A percentile compares a stretch with the other conserved stretches of the same genome.
phyloP scores from a whole-genome alignment of 2,329 filamentous ascomycete genomes.

The Capronia epimyces region DNA sequence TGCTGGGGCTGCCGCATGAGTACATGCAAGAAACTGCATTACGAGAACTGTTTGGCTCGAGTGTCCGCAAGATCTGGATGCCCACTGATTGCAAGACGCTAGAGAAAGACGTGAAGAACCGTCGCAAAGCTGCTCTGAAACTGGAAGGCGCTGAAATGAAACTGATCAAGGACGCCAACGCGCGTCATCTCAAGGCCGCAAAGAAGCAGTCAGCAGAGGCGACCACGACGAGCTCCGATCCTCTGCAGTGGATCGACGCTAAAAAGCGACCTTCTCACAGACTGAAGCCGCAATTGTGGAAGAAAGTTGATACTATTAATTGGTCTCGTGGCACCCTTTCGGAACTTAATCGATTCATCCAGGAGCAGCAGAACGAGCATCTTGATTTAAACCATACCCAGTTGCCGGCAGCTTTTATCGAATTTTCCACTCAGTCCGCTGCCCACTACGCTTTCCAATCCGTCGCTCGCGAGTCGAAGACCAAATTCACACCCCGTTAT shows the following conservation, averaged over 20 bases:
- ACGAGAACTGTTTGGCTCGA: conserved; percentile 67
- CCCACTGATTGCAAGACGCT: conserved; percentile 70
- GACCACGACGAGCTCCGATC: conserved; percentile 42
- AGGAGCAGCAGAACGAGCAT: conserved; percentile 60
- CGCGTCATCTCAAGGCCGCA: conserved; percentile 55
- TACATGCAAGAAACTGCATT: conserved; percentile 71
- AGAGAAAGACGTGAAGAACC: conserved; percentile 69
- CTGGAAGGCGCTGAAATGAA: conserved; percentile 84
- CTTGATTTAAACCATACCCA: conserved; percentile 59
- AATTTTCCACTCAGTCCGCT: conserved; percentile 74
- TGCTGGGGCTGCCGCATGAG: conserved; percentile 72
- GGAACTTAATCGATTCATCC: conserved; percentile 64
- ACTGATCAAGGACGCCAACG: conserved; percentile 72
- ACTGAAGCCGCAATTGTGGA: conserved; percentile 62
- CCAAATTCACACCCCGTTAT: conserved; percentile 80
- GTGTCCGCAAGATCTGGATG: conserved; percentile 80
- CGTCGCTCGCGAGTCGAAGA: conserved; percentile 47
- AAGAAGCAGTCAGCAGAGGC: conserved; percentile 48
- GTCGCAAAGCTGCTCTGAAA: conserved; percentile 69
- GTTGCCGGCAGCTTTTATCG: conserved; percentile 77
- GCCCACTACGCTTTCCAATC: conserved; percentile 78
- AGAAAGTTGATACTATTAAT: conserved; percentile 36
- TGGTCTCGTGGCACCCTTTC: conserved; percentile 73
- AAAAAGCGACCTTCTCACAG: conserved; percentile 71
- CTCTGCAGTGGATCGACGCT: conserved; percentile 52